phyloP scores from a whole-genome alignment of 1,284 basidiomycete species.

The Ganoderma lingzhi region DNA sequence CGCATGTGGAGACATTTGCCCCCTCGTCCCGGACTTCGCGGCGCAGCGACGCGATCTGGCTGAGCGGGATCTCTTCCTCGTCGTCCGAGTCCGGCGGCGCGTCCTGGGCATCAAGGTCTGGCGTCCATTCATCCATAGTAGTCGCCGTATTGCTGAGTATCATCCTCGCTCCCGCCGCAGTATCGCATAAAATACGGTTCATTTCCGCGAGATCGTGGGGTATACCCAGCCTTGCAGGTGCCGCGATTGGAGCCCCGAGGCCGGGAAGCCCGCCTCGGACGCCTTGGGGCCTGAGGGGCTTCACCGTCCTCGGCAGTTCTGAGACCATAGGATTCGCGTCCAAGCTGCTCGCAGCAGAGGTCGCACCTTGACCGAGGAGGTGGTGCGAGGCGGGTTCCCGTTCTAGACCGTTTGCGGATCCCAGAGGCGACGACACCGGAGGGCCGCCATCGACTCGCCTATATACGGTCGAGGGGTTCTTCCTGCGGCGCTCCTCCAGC shows the following conservation, averaged over 20 bases:
- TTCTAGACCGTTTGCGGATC: not conserved
- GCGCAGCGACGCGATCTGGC: conserved; percentile 4
- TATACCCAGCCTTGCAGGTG: conserved; percentile 11
- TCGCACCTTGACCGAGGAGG: not conserved
- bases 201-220: conserved; percentile 18
- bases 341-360: not conserved
- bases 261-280: not conserved
- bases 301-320: conserved; percentile 9
- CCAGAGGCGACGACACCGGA: not conserved
- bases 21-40: not conserved
- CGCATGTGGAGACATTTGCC: not conserved
- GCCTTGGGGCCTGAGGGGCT: conserved; percentile 5
- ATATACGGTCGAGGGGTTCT: not conserved
- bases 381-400: too few species aligned
- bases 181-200: conserved; percentile 17
- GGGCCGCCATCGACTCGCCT: not conserved
- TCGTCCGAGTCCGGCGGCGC: conserved; percentile 29
- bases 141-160: conserved; percentile 1
- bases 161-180: conserved; percentile 20
- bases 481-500: not conserved
- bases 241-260: conserved; percentile 2
- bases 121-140: conserved; percentile 16
- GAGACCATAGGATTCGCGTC: not conserved
- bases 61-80: conserved; percentile 30
- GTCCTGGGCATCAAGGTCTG: conserved; percentile 19